Percentiles rank a stretch among this genome's conserved stretches.
Evolutionary conservation across 768 basidiomycete species (phyloP).

Genomic region (Trametes cubensis): DNA sequence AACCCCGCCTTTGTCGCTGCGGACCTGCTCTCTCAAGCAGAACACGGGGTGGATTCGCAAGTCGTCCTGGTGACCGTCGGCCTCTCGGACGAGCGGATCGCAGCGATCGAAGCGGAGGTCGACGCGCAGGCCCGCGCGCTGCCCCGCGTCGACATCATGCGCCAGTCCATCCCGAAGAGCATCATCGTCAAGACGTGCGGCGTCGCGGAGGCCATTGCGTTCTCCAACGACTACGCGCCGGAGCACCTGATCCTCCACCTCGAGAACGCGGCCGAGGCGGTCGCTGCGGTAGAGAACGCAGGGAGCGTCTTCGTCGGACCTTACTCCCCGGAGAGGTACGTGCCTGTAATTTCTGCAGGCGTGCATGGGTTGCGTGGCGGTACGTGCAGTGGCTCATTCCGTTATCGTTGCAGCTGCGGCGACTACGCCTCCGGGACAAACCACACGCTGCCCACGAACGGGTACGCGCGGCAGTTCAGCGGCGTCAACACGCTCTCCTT

Average conservation of each 20-base stretch:
- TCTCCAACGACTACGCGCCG: conserved; percentile 97
- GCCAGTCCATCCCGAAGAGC: conserved; percentile 87
- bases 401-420: conserved; percentile 69
- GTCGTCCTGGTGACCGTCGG: conserved; percentile 88
- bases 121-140: conserved; percentile 86
- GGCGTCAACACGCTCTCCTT: conserved; percentile 97
- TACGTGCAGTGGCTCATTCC: conserved; percentile 9
- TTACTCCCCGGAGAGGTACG: conserved; percentile 92
- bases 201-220: conserved; percentile 76
- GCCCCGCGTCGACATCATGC: conserved; percentile 86
- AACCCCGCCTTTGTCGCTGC: conserved; percentile 93
- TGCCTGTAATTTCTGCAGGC: neutral
- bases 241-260: conserved; percentile 96
- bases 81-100: conserved; percentile 62
- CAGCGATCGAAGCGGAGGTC: conserved; percentile 81
- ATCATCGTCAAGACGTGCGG: conserved; percentile 77
- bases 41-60: conserved; percentile 98
- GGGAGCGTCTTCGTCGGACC: conserved; percentile 96
- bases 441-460: conserved; percentile 95
- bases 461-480: conserved; percentile 97
- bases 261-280: conserved; percentile 63
- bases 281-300: conserved; percentile 81
- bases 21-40: conserved; percentile 95
- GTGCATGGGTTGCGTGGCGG: neutral
- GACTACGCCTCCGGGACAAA: conserved; percentile 99